Evolutionary conservation across 306 rosid genomes (phyloP).

Genomic region (Medicago truncatula): MtrunA17r5.0-ANR NC_053048.1:41101001-41101500

Average conservation of each 20-base stretch:
- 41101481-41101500: too few species aligned
- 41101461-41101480: too few species aligned
- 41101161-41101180: constrained; percentile 15
- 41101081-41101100: neutral
- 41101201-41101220: constrained; percentile 20
- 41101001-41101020: neutral
- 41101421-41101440: too few species aligned
- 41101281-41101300: constrained; percentile 23
- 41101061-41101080: constrained; percentile 18
- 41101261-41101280: constrained; percentile 23
- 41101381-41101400: neutral
- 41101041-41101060: neutral
- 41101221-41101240: constrained; percentile 22
- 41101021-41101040: neutral
- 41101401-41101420: neutral
- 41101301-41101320: constrained; percentile 14
- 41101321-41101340: neutral
- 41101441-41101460: too few species aligned
- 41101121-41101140: constrained; percentile 8
- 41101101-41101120: neutral
- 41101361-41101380: neutral
- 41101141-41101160: constrained; percentile 8
- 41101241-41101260: neutral
- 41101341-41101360: neutral
- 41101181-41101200: constrained; percentile 16